Percentiles rank a stretch among this genome's conserved stretches.
These are phyloP conservation scores for Aspergillus vadensis DNA, from an alignment of 2,329 filamentous ascomycete species.

Conservation along the genomic window DNA sequence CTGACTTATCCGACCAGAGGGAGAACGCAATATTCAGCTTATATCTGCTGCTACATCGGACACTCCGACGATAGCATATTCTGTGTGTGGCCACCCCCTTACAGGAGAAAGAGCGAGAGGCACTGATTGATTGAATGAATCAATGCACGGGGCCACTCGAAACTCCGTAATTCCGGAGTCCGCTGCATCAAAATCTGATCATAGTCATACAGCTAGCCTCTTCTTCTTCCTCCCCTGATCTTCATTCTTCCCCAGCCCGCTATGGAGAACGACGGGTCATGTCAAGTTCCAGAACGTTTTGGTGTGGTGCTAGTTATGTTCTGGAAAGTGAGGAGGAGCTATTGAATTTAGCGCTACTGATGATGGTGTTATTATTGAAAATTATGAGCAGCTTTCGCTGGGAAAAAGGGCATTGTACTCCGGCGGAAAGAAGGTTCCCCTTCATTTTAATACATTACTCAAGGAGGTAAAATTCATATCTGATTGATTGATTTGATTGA, in stretches of 20 bases:
- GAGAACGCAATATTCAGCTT: too few relatives aligned
- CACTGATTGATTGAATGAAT: too few relatives aligned
- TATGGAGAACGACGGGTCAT: neutral
- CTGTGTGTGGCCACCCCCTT: too few relatives aligned
- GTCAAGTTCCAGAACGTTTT: neutral
- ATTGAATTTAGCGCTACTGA: neutral
- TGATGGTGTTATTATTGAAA: neutral
- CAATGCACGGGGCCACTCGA: neutral
- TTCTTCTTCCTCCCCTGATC: neutral
- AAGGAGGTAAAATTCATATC: slow-evolving; percentile 3
- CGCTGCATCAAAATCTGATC: neutral
- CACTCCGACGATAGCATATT: too few relatives aligned
- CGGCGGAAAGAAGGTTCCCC: neutral
- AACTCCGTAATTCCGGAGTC: neutral
- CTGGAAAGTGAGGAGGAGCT: neutral
- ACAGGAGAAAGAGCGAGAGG: too few relatives aligned
- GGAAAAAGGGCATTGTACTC: neutral
- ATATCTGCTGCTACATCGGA: too few relatives aligned
- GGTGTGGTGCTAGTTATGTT: neutral
- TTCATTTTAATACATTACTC: neutral
- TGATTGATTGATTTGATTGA: slow-evolving; percentile 13
- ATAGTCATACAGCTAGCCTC: neutral
- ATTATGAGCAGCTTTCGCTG: neutral
- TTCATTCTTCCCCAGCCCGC: neutral
- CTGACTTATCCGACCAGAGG: too few relatives aligned